Evolutionary conservation across 192 early-diverging fungal species (phyloP).

Genomic region (Irineochytrium annulatum): DNA sequence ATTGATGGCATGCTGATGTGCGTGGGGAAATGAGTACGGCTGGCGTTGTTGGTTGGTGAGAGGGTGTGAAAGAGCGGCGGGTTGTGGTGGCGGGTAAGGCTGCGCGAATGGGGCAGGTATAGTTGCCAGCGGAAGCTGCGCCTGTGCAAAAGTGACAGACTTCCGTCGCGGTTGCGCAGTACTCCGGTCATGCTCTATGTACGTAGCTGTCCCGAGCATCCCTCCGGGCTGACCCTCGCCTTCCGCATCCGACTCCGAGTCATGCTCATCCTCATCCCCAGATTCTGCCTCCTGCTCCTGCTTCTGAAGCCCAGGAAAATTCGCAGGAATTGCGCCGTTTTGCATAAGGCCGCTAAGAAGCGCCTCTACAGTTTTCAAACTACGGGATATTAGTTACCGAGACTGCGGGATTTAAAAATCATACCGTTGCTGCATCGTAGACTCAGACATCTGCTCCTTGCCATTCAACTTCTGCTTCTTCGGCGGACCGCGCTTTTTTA

Average conservation of each 20-base stretch:
- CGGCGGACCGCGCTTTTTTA: conserved; percentile 37
- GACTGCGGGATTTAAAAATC: neutral
- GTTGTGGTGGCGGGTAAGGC: too few species aligned
- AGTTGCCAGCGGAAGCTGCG: too few species aligned
- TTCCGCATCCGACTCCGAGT: conserved; percentile 6
- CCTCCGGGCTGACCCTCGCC: neutral
- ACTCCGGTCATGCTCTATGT: too few species aligned
- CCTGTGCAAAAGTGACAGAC: too few species aligned
- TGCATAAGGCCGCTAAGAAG: conserved; percentile 27
- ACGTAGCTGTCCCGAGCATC: neutral
- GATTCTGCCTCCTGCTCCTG: neutral
- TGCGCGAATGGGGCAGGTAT: too few species aligned
- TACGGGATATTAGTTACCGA: neutral
- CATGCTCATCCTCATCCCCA: conserved; percentile 20
- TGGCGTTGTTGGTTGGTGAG: too few species aligned
- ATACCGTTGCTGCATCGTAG: conserved; percentile 18
- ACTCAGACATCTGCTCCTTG: neutral
- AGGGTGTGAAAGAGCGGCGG: too few species aligned
- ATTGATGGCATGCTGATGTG: too few species aligned
- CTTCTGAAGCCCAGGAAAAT: neutral
- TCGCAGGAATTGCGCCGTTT: conserved; percentile 6
- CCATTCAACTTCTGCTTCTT: too few species aligned
- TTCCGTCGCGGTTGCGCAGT: too few species aligned
- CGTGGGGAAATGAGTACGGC: too few species aligned
- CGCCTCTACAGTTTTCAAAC: conserved; percentile 28